Conservation (phyloP, 2,329 filamentous ascomycete genomes). For the Colletotrichum siamense region DNA sequence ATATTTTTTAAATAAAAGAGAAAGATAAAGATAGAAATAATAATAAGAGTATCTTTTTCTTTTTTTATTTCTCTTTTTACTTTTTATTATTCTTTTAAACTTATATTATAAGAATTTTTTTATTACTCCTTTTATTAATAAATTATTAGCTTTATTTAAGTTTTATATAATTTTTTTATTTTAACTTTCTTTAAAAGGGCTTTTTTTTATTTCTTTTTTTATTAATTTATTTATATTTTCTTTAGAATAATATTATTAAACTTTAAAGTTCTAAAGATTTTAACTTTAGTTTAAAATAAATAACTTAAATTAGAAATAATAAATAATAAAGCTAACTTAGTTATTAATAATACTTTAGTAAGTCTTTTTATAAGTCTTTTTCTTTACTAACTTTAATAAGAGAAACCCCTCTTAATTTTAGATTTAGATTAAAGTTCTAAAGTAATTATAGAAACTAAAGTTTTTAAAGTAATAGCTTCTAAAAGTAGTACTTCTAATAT, state of each 20-base stretch:
- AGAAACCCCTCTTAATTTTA: background rate
- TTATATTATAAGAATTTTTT: background rate
- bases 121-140: background rate
- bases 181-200: background rate
- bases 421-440: background rate
- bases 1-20: no score
- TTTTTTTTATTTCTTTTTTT: background rate
- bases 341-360: background rate
- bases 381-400: background rate
- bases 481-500: background rate
- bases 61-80: no score
- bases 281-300: background rate
- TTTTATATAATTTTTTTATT: background rate
- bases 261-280: background rate
- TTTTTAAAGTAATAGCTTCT: background rate
- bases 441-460: background rate
- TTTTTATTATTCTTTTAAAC: no score
- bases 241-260: background rate
- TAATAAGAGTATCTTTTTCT: no score
- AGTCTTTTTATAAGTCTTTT: background rate
- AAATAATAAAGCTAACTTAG: background rate
- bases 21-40: no score
- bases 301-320: background rate
- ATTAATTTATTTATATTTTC: background rate
- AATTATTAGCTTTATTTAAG: background rate